phyloP scores from a whole-genome alignment of 2,329 filamentous ascomycete species.

The Cylindrodendrum hubeiense region DNA sequence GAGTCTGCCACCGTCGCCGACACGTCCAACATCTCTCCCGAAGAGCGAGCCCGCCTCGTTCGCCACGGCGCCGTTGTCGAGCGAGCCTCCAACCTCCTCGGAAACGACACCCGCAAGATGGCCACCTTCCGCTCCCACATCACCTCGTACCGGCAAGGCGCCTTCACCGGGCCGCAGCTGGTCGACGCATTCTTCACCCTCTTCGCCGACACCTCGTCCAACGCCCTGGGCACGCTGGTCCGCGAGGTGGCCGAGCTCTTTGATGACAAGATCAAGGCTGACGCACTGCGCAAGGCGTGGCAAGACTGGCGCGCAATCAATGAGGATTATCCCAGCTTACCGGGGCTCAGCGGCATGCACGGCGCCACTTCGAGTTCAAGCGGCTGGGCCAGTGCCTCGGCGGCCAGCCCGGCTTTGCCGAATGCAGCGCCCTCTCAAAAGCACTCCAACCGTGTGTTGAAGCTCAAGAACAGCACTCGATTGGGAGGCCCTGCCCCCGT shows the following conservation, averaged over 20 bases:
- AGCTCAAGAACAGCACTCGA: conserved; percentile 70
- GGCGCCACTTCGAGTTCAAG: conserved; percentile 68
- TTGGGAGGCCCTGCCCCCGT: conserved; percentile 52
- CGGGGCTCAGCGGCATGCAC: conserved; percentile 77
- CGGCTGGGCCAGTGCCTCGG: conserved; percentile 72
- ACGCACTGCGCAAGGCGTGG: conserved; percentile 84
- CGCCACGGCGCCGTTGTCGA: conserved; percentile 89
- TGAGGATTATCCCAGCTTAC: conserved; percentile 92
- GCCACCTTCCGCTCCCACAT: conserved; percentile 82
- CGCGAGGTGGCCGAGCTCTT: conserved; percentile 94
- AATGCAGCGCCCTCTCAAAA: conserved; percentile 57
- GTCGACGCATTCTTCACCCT: conserved; percentile 90
- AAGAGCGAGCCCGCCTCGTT: conserved; percentile 83
- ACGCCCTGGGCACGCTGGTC: conserved; percentile 87
- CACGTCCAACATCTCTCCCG: conserved; percentile 70
- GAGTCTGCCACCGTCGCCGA: conserved; percentile 65
- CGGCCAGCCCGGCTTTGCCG: conserved; percentile 64
- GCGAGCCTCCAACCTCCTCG: conserved; percentile 83
- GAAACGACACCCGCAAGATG: conserved; percentile 81
- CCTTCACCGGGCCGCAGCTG: conserved; percentile 79
- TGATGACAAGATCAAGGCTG: conserved; percentile 82
- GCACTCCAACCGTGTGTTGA: conserved; percentile 67
- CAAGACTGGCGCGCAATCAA: conserved; percentile 96
- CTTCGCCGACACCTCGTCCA: conserved; percentile 82
- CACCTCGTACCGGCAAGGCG: conserved; percentile 79